Evolutionary conservation across 2,329 filamentous ascomycete genomes (phyloP), one percentile per base, ranked within the genome.

Genomic region (Ophiobolus disseminans): DNA sequence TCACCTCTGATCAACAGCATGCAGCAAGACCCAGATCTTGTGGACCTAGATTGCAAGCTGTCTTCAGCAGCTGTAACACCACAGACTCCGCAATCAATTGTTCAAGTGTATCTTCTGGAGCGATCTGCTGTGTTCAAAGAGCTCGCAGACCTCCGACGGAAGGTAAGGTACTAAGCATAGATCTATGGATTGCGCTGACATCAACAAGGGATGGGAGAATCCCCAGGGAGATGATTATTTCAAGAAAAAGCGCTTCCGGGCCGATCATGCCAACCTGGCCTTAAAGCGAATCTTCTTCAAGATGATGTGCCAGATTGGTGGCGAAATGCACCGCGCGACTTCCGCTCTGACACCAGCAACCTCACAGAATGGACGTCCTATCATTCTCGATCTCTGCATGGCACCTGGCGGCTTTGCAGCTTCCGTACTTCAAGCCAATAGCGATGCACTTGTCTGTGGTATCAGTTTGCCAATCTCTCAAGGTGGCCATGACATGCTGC

Each of bases 361-460:
- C 9, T 13, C 16, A 6, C 17, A n/a, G n/a, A 25, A 9, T n/a
- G 26, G 20, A 10, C 11, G 22, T 14, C 48, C 38, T 5, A 36
- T 35, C 8, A 70, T 84, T 16, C 75, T 86, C 1, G 82, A 85
- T 53, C 72, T 83, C 51, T 83, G 82, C 62, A 78, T 80, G 70
- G 82, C 82, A 0, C 82, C 82, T 0, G 82, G 82, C 4, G 82
- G 78, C 1, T 85, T 82, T 53, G 63, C 79, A 2, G 50, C 57
- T 0, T 66, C 63, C 7, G 73, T 73, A 0, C 52, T 82, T 20
- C 26, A 60, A 3, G 49, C 56, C 9, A 78, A 77, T 39, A 74
- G 66, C 0, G 25, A 38, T 0, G 69, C 77, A 3, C 63, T 65
- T 14, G 60, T 73, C 13, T 65, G 57, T 1, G 75, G 69, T 0